A percentile compares a stretch with the other conserved stretches of the same genome.
phyloP scores from a whole-genome alignment of 2,329 filamentous ascomycete species.

The Alternaria dauci region DNA sequence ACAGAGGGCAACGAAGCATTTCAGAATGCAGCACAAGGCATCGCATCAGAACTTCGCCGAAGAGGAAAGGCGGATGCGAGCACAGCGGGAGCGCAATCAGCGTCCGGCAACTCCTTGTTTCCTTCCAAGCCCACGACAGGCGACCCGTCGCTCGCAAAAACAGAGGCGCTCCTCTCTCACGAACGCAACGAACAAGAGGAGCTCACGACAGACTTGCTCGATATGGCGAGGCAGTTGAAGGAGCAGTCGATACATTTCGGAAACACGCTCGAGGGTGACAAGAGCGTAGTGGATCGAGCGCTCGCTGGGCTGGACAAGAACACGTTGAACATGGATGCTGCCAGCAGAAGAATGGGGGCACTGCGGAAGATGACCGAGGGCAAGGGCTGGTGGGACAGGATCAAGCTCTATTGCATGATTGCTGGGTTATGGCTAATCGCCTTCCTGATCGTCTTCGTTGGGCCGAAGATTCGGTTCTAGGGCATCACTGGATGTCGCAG shows the following conservation, averaged over 20 bases:
- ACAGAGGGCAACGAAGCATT: constrained; percentile 45
- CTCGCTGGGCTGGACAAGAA: constrained; percentile 80
- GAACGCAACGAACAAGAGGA: constrained; percentile 84
- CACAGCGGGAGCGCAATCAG: constrained; percentile 32
- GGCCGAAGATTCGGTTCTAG: constrained; percentile 87
- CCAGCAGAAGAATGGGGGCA: constrained; percentile 78
- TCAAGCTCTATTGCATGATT: constrained; percentile 86
- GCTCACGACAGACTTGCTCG: constrained; percentile 81
- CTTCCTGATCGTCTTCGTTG: constrained; percentile 80
- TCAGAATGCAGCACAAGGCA: constrained; percentile 44
- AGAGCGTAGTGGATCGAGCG: constrained; percentile 75
- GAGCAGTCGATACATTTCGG: constrained; percentile 76
- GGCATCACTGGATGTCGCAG: background rate
- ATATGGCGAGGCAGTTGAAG: constrained; percentile 81
- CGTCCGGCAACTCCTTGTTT: constrained; percentile 53
- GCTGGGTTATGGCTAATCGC: constrained; percentile 81
- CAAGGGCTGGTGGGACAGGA: constrained; percentile 83
- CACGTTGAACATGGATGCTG: constrained; percentile 76
- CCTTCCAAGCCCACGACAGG: constrained; percentile 42
- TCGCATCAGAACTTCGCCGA: constrained; percentile 46
- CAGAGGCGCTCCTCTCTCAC: constrained; percentile 76
- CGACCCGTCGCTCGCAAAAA: constrained; percentile 41
- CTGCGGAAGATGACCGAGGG: constrained; percentile 85
- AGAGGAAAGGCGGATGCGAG: constrained; percentile 34
- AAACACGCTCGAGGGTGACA: constrained; percentile 74